Base-by-base conservation (phyloP, 2,329 filamentous ascomycete species). In the Aspergillus fijiensis region DNA sequence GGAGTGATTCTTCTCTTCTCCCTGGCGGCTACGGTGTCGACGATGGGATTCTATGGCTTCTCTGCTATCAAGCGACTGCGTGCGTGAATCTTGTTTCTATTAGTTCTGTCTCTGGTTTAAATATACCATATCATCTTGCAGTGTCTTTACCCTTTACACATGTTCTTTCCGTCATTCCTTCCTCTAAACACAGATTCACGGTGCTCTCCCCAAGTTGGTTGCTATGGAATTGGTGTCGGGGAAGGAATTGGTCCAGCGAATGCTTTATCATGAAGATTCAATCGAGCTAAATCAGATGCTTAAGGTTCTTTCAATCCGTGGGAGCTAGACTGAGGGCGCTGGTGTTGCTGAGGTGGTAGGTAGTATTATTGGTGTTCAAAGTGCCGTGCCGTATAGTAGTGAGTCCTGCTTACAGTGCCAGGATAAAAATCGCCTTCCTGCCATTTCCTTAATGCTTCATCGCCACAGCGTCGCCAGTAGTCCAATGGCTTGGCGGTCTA, bases 31-130 rank as follows among this genome's bases (percentile, higher is more conserved):
- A 63, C 62, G 1, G 55, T 70, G 3, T 65, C 62, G 16, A 67
- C 67, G 5, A 47, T 71, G 55, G 70, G 70, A 4, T 70, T 68
- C 39, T 72, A 69, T 59, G 63, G 65, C 4, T 68, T 67, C 60
- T 23, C 50, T 2, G 63, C 60, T 51, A 64, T 68, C 48, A 67
- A 64, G 45, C 56, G 55, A 27, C 48, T 61, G 35, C 49, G 53
- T 19, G 49, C 21, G 19, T 60, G 42, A 54, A 53, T 35, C 23
- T 3, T 31, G 23, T 12, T 23, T 10, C 10, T 12, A 4, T 50
- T 9, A 25, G 2, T 35, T 35, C 27, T 3, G 9, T 9, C 27
- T 25, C 49, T 16, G 19, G 39, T 45, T 4, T 3, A 6, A 19
- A n/a, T 45, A 45, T 19, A 45, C 16, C 16, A 45, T 23, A 23